These are phyloP conservation scores for Macroventuria anomochaeta DNA, from an alignment of 2,329 filamentous ascomycete species.

Conservation along the genomic window DNA sequence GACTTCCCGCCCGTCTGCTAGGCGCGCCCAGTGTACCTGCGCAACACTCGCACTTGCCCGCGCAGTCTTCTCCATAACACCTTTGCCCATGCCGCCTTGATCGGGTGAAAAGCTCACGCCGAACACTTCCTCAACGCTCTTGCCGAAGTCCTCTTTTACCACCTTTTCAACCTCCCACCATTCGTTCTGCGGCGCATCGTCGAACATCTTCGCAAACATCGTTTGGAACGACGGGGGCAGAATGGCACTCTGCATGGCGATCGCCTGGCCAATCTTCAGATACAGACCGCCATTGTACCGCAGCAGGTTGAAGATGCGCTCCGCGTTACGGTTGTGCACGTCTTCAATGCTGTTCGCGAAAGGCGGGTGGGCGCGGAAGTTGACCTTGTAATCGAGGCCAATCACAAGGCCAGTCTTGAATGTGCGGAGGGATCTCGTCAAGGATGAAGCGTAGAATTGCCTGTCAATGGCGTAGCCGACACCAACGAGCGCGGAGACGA, in stretches of 20 bases:
- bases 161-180: constrained; percentile 88
- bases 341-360: constrained; percentile 76
- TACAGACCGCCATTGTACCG: constrained; percentile 90
- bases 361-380: constrained; percentile 82
- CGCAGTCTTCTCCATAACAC: constrained; percentile 73
- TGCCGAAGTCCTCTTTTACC: constrained; percentile 84
- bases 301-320: constrained; percentile 80
- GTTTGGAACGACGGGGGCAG: constrained; percentile 92
- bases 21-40: constrained; percentile 92
- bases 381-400: constrained; percentile 93
- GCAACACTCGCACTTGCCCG: constrained; percentile 89
- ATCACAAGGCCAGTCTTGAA: constrained; percentile 81
- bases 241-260: constrained; percentile 96
- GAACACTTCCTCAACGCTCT: constrained; percentile 87
- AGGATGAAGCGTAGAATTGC: constrained; percentile 77
- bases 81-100: constrained; percentile 53
- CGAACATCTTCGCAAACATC: constrained; percentile 97
- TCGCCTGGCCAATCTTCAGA: constrained; percentile 96
- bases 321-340: constrained; percentile 82
- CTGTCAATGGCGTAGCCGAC: constrained; percentile 72
- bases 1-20: constrained; percentile 87
- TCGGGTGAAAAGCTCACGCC: constrained; percentile 80
- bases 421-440: constrained; percentile 80
- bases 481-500: constrained; percentile 66
- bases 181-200: constrained; percentile 91